phyloP scores from a whole-genome alignment of 2,329 filamentous ascomycete species.

The Cadophora sp. region DNA sequence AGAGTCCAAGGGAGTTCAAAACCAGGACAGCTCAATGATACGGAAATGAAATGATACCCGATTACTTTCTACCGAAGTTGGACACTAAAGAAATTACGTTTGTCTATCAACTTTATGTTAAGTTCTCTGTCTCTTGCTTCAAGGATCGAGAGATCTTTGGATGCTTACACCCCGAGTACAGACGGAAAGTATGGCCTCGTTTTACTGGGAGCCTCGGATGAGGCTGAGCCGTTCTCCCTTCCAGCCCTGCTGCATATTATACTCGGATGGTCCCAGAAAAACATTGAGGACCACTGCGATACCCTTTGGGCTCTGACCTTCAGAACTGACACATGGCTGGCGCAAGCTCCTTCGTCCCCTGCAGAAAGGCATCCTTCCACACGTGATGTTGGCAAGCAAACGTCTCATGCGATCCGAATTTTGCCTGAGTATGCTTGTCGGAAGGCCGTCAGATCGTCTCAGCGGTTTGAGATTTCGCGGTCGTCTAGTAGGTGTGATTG shows the following conservation, averaged over 20 bases:
- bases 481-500: conserved; percentile 23
- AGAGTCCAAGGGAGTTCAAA: conserved; percentile 92
- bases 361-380: conserved; percentile 15
- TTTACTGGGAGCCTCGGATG: conserved; percentile 4
- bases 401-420: conserved; percentile 5
- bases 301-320: conserved; percentile 19
- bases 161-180: not conserved
- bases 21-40: conserved; percentile 50
- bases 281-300: not conserved
- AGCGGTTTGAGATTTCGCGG: conserved; percentile 24
- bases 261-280: conserved; percentile 1
- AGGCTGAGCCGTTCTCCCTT: conserved; percentile 15
- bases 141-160: too few relatives aligned
- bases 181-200: not conserved
- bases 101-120: not conserved
- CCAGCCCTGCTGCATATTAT: conserved; percentile 15
- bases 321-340: conserved; percentile 22
- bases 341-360: conserved; percentile 15
- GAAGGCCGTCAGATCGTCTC: conserved; percentile 22
- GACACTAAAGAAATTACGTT: not conserved
- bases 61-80: not conserved
- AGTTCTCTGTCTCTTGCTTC: not conserved
- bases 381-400: conserved; percentile 14
- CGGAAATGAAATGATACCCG: conserved; percentile 40
- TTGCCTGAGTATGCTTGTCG: not conserved